Base-by-base conservation (phyloP, 306 rosid species). In the Pyrus bretschneideri region DNA sequence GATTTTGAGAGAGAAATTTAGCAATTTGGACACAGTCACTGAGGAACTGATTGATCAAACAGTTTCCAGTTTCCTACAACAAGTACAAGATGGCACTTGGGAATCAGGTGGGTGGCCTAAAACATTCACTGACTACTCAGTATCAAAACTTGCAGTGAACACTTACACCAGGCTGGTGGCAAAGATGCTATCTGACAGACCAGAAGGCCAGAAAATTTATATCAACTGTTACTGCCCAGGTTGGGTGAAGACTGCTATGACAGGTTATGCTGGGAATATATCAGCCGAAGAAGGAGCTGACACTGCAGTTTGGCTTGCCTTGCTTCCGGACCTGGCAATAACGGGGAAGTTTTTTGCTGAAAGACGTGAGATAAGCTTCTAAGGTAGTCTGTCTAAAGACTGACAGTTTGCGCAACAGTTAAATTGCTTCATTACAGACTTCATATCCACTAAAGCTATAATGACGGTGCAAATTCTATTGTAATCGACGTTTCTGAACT, bases 181-280 rank as follows among this genome's bases (percentile, higher is more conserved):
- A 12, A 84, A 77, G 76, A 66, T 81, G 70, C 83, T 91, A 25
- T 78, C 83, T 6, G 89, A 86, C 31, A 82, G 87, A 70, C 82
- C 84, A 1, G 92, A 91, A 14, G 97, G 89, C 63, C 83, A 88
- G 84, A 93, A 85, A 72, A 89, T 93, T 52, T 89, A 80, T 58
- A 89, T 93, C 27, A 93, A 93, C 74, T 84, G 96, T 70, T 93
- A 87, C 66, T 93, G 97, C 83, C 98, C 96, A 2, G 98, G 98
- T 30, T 93, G 93, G 97, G 97, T 88, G 51, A 93, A 93, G 89
- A 93, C 98, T 59, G 92, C 97, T 69, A 89, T 93, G 74, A 93
- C 98, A 1, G 96, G 97, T 40, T 91, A 80, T 84, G 92, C 93
- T 62, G 98, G 98, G 80, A 89, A 87, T 80, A 76, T 89, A 44